Conservation (phyloP, 2,329 filamentous ascomycete species). For the Alternaria brassicae region DNA sequence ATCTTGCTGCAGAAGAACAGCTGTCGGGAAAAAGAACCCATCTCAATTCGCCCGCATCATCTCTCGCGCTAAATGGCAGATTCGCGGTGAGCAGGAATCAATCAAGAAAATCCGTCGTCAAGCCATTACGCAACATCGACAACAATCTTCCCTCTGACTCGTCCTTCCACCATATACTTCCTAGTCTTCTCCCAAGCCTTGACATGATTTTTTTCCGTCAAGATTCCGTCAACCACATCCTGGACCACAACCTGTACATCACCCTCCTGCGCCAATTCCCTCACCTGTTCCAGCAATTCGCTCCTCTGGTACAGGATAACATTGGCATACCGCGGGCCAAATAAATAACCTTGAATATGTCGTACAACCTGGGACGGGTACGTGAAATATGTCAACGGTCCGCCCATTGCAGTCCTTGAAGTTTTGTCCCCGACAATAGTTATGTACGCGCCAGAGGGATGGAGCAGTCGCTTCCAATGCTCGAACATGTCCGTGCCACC, state of each 20-base stretch:
- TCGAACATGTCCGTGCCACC: conserved; percentile 58
- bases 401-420: conserved; percentile 49
- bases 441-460: conserved; percentile 52
- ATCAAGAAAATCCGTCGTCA: too few relatives aligned
- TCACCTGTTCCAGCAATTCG: conserved; percentile 33
- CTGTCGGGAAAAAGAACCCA: not conserved
- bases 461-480: conserved; percentile 33
- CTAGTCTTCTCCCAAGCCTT: conserved; percentile 36
- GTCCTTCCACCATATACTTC: conserved; percentile 35
- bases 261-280: conserved; percentile 29
- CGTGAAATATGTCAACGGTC: conserved; percentile 45
- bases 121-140: conserved; percentile 20
- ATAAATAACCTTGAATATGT: conserved; percentile 30
- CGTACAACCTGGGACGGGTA: conserved; percentile 37
- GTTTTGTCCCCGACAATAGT: conserved; percentile 52
- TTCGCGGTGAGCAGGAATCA: not conserved
- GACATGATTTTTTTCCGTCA: conserved; percentile 25
- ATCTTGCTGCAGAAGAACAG: not conserved
- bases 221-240: conserved; percentile 37
- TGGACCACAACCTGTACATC: conserved; percentile 36
- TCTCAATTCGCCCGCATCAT: not conserved
- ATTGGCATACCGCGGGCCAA: conserved; percentile 42
- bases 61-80: not conserved
- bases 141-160: conserved; percentile 43
- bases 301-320: conserved; percentile 33